A percentile compares a stretch with the other conserved stretches of the same genome.
phyloP scores from a whole-genome alignment of 352 stramenopile genomes.

The Globisporangium solare region DNA sequence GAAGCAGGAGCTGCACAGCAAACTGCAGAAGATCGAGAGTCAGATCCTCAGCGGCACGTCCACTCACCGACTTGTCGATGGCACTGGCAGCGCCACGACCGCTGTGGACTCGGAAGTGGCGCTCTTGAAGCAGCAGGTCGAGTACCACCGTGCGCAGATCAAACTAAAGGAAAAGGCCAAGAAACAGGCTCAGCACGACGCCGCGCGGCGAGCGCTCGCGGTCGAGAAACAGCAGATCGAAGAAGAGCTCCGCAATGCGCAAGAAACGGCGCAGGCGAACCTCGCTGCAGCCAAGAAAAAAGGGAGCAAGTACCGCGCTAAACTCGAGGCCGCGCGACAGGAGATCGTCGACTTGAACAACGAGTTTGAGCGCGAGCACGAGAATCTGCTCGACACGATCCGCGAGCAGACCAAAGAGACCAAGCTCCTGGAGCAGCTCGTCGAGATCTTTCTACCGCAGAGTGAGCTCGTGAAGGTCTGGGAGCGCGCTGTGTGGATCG shows the following conservation, averaged over 20 bases:
- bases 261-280: constrained; percentile 58
- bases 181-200: constrained; percentile 60
- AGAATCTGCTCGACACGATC: constrained; percentile 83
- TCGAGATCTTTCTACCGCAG: constrained; percentile 77
- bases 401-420: constrained; percentile 87
- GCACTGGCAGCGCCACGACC: constrained; percentile 1
- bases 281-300: constrained; percentile 57
- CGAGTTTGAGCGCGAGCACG: constrained; percentile 84
- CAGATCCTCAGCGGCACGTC: constrained; percentile 64
- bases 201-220: constrained; percentile 44
- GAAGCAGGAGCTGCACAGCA: constrained; percentile 26
- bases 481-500: constrained; percentile 79
- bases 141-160: constrained; percentile 70
- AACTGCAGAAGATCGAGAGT: constrained; percentile 78
- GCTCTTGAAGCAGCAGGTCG: constrained; percentile 78
- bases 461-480: constrained; percentile 87
- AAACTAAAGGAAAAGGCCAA: constrained; percentile 76
- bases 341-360: constrained; percentile 82
- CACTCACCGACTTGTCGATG: constrained; percentile 11
- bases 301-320: constrained; percentile 57
- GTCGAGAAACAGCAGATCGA: constrained; percentile 75
- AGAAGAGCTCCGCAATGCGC: constrained; percentile 62
- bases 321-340: constrained; percentile 69
- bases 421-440: constrained; percentile 86
- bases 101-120: constrained; percentile 61